Base-by-base conservation (phyloP, 352 stramenopile genomes). In the Phytophthora cactorum region DNA sequence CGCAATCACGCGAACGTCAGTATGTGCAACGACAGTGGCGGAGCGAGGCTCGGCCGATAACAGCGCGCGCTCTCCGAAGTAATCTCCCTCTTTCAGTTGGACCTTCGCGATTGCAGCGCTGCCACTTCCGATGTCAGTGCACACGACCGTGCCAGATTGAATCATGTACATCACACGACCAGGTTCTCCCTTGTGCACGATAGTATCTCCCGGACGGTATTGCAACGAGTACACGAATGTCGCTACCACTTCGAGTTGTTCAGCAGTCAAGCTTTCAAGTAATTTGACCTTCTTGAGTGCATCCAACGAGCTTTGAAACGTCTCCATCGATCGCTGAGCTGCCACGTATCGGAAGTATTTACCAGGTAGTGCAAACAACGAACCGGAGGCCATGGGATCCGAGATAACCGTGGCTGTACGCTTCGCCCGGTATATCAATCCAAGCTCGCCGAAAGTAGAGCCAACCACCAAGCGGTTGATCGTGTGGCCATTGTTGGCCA, bases 21-120 rank as follows among this genome's bases (percentile, higher is more conserved):
- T 84, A 31, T 81, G 74, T 0, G 92, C 91, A 14, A 90, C 82
- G 32, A 98, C 90, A 8, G 94, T 98, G 5, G 92, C 93, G 6
- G 90, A 86, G 15, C 90, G 84, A 38, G 92, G 89, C 68, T 98
- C 91, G 28, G 89, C 68, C 6, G 81, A 92, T 14, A 98, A 59
- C 5, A 99, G 72, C 4, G 95, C 91, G 32, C 90, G 83, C 63
- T 99, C 95, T 53, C 95, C 96, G 72, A 98, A 98, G 74, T 95
- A 98, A 49, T 97, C 88, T 10, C 89, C 81, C 17, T 92, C 74
- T 38, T 67, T 66, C 7, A 91, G 62, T 41, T 84, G 70, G 3
- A 91, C 79, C 14, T 76, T 63, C 3, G 50, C 57, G 25, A 72
- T 44, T n/a, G 39, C 63, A 32, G 71, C 53, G n/a, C 62, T 72